Percentiles rank a stretch among this genome's conserved stretches.
These are phyloP conservation scores for Aspergillus hiratsukae DNA, from an alignment of 2,329 filamentous ascomycete species.

Conservation along the genomic window DNA sequence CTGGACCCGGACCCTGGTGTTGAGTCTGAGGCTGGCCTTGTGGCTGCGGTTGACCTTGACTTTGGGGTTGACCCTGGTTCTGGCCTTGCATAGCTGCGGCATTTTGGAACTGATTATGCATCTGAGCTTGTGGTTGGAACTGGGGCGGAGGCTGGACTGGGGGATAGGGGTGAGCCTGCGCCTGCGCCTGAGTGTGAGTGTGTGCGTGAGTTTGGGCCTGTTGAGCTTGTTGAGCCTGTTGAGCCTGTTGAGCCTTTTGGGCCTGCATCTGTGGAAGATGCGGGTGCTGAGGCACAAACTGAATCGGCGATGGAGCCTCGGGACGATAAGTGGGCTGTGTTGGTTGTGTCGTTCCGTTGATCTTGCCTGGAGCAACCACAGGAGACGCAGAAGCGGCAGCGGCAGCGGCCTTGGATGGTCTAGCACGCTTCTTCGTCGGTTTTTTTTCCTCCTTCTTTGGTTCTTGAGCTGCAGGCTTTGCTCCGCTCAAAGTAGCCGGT, in stretches of 20 bases:
- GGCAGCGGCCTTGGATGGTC: background rate
- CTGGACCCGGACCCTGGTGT: background rate
- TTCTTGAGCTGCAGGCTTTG: background rate
- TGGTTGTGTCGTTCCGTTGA: background rate
- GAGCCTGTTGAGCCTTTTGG: background rate
- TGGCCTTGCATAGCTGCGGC: background rate
- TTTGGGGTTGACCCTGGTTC: background rate
- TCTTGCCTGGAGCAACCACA: background rate
- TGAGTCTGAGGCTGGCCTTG: slow-evolving; percentile 6
- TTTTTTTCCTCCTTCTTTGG: slow-evolving; percentile 3
- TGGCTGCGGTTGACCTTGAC: slow-evolving; percentile 15
- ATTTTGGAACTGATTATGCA: background rate
- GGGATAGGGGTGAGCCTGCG: background rate
- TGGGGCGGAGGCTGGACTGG: background rate
- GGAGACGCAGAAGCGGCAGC: background rate
- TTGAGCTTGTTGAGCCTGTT: too few species aligned
- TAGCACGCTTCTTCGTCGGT: slow-evolving; percentile 1
- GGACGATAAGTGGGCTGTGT: background rate
- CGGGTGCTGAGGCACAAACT: background rate
- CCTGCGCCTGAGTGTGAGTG: background rate
- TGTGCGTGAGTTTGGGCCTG: background rate
- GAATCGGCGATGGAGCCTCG: background rate
- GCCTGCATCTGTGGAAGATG: background rate
- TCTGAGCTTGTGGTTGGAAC: background rate
- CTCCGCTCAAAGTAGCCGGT: background rate